Evolutionary conservation across 768 basidiomycete genomes (phyloP), one percentile per base, ranked within the genome.

Genomic region (Mycena vitilis): DNA sequence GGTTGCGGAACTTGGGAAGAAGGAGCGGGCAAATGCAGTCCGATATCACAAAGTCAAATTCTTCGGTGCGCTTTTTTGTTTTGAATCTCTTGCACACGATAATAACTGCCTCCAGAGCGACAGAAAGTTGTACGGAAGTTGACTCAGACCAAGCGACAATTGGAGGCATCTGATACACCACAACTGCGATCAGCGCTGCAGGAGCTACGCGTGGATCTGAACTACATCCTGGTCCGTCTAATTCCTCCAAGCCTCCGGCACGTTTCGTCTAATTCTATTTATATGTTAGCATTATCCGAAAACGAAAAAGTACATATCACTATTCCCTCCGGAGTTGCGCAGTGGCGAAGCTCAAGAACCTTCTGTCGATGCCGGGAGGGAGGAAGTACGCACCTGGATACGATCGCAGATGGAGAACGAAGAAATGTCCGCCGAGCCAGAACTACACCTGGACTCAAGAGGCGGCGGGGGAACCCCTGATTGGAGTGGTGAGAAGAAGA

Each of bases 11-110:
- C 74, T 77, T 25, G 83, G 85, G 42, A 85, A 85, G 54, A 91
- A 90, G 76, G 94, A 95, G 78, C 88, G 92, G 53, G 81, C 89
- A 49, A 83, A 94, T 73, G 93, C 94, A 0, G 79, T 86, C 47
- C 87, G 87, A 69, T 99, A 99, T 78, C 95, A 96, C 73, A 95
- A 90, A 82, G 82, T 96, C 74, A 96, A 95, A 78, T 99, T 99
- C 81, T 98, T 99, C 70, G 96, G 95, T 96, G 69, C 71, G 84
- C 77, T n/a, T 45, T 30, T 16, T 58, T 7, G 37, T 12, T 49
- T 53, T 20, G 4, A 22, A 42, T 7, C 48, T 20, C 36, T 1
- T 18, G 13, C 52, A 37, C 54, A 54, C 10, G n/a, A 8, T 15
- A 30, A 7, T 60, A 9, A 66, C 34, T 18, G 16, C 56, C 30